phyloP scores from a whole-genome alignment of 2,329 filamentous ascomycete genomes.

The Colletotrichum theobromicola region DNA sequence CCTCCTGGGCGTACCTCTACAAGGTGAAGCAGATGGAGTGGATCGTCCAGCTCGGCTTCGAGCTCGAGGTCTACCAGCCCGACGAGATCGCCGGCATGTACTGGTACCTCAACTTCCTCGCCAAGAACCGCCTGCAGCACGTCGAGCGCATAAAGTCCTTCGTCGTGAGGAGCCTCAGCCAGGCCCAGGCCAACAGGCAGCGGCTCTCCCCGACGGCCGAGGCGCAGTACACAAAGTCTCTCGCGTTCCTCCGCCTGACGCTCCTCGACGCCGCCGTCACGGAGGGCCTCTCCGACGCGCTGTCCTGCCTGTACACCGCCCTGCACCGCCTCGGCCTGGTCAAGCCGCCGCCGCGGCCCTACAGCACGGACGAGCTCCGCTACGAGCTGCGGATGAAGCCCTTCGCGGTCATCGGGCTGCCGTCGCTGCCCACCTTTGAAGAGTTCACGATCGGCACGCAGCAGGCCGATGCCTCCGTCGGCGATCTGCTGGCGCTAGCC shows the following conservation, averaged over 20 bases:
- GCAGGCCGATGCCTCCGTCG: conserved; percentile 42
- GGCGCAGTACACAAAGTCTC: conserved; percentile 51
- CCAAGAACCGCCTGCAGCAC: conserved; percentile 71
- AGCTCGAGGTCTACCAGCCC: conserved; percentile 85
- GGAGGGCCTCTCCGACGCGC: conserved; percentile 59
- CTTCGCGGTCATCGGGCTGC: conserved; percentile 72
- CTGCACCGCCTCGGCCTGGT: conserved; percentile 65
- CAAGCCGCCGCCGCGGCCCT: conserved; percentile 60
- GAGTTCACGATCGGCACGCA: conserved; percentile 57
- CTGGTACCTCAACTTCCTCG: conserved; percentile 81
- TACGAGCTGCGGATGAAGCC: conserved; percentile 90
- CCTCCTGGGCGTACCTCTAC: conserved; percentile 88
- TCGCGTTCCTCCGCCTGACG: conserved; percentile 63
- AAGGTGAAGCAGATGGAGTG: conserved; percentile 89
- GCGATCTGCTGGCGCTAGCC: conserved; percentile 49
- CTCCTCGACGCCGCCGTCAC: conserved; percentile 71
- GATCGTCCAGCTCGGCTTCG: conserved; percentile 91
- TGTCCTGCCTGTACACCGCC: conserved; percentile 69
- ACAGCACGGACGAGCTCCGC: conserved; percentile 70
- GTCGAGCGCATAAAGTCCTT: conserved; percentile 76
- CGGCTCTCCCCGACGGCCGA: conserved; percentile 37
- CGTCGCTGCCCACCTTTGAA: conserved; percentile 68
- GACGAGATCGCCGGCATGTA: conserved; percentile 91
- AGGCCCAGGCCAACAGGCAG: conserved; percentile 25
- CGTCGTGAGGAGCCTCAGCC: conserved; percentile 47